A percentile compares a stretch with the other conserved stretches of the same genome.
Evolutionary conservation across 768 basidiomycete species (phyloP).

Genomic region (Dentipellis fragilis): DNA sequence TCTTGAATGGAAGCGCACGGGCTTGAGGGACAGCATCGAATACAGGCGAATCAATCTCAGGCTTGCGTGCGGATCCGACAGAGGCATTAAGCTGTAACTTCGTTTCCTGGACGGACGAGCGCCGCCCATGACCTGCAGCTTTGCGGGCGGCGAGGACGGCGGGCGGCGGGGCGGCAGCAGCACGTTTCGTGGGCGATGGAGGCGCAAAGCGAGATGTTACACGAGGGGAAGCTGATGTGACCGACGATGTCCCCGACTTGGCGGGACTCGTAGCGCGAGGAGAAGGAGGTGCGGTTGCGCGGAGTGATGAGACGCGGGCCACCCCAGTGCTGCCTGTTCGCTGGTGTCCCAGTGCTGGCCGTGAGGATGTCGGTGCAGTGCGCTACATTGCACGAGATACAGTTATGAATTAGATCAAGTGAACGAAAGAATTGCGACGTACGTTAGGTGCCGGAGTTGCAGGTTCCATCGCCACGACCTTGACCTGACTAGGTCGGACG

Average conservation of each 20-base stretch:
- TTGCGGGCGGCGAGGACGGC: constrained; percentile 27
- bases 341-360: constrained; percentile 41
- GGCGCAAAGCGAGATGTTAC: constrained; percentile 22
- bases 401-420: neutral
- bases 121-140: constrained; percentile 40
- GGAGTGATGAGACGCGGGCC: constrained; percentile 28
- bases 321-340: constrained; percentile 40
- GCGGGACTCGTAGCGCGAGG: constrained; percentile 60
- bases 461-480: constrained; percentile 31
- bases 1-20: constrained; percentile 14
- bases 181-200: constrained; percentile 52
- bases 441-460: neutral
- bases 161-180: constrained; percentile 20
- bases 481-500: constrained; percentile 79
- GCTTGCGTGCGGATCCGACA: constrained; percentile 17
- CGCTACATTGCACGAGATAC: neutral
- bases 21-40: constrained; percentile 16
- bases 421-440: neutral
- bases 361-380: constrained; percentile 10
- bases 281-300: constrained; percentile 36
- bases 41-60: constrained; percentile 12
- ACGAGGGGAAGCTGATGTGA: constrained; percentile 20
- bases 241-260: constrained; percentile 33
- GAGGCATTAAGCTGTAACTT: constrained; percentile 19
- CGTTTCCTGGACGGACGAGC: constrained; percentile 25